Percentiles rank a stretch among this genome's conserved stretches.
These are phyloP conservation scores for Russula vinacea DNA, from an alignment of 768 basidiomycete species.

Conservation along the genomic window DNA sequence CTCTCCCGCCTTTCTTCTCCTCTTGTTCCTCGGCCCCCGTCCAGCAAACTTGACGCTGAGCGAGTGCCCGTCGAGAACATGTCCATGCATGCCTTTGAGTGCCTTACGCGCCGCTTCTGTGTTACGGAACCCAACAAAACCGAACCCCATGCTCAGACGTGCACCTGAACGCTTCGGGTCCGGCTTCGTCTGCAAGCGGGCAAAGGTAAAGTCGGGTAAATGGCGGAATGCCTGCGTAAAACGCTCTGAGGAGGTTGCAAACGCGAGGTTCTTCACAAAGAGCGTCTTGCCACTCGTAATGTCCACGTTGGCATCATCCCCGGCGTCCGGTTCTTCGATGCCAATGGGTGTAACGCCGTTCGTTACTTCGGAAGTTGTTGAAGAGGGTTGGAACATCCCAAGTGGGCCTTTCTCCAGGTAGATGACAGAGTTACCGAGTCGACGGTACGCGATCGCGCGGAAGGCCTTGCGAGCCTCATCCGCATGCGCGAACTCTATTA, in stretches of 20 bases:
- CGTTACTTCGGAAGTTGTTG: conserved; percentile 18
- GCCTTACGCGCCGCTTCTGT: conserved; percentile 70
- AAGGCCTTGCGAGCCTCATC: conserved; percentile 75
- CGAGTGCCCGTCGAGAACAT: conserved; percentile 82
- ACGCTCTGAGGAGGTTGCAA: conserved; percentile 77
- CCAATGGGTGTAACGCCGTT: conserved; percentile 28
- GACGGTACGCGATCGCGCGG: conserved; percentile 77
- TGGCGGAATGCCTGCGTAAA: conserved; percentile 66
- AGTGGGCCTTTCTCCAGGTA: conserved; percentile 92
- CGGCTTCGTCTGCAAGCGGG: conserved; percentile 86
- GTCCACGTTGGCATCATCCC: conserved; percentile 41
- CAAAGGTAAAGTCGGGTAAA: conserved; percentile 79
- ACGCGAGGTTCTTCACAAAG: conserved; percentile 94
- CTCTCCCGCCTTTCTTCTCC: conserved; percentile 39
- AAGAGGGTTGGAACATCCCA: conserved; percentile 63
- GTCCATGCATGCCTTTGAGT: conserved; percentile 72
- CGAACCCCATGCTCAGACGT: conserved; percentile 90
- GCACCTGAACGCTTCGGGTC: conserved; percentile 67
- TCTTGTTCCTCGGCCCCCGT: conserved; percentile 65
- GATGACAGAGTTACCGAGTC: conserved; percentile 83
- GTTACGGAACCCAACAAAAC: conserved; percentile 88
- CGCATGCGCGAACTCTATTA: conserved; percentile 78
- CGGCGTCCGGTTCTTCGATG: conserved; percentile 39
- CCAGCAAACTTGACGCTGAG: conserved; percentile 85
- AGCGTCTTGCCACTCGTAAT: conserved; percentile 75